Evolutionary conservation across 495 filamentous ascomycete species (phyloP), one percentile per base, ranked within the genome.

Genomic region (Penicillium arizonense): DNA sequence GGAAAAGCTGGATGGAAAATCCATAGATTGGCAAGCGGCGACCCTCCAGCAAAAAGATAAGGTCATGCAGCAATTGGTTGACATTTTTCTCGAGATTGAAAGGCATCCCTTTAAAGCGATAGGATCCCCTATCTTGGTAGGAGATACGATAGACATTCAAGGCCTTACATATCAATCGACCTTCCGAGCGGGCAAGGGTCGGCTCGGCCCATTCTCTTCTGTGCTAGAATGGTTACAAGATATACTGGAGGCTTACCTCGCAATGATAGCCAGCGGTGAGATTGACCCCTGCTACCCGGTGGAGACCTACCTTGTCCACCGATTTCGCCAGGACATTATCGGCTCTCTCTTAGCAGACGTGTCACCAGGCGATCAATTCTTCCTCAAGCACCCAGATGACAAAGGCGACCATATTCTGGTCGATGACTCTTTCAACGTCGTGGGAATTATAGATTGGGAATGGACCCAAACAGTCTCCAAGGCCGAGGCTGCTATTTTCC

Each of bases 341-440:
- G 20, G 38, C 2, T 9, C 36, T 30, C 43, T 61, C 20, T 42
- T 35, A 2, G n/a, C 37, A 20, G 18, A 36, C 8, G 2, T 46
- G 2, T 14, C 26, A 24, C 23, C 13, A 9, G 58, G 40, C 14
- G 57, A 40, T 3, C 54, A 53, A 20, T 75, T 74, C 41, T 77
- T 62, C 43, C 65, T 77, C 9, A 70, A 70, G 53, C 70, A 77
- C 45, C 30, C 44, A 21, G 73, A 73, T 50, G 73, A 77, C 48
- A 73, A 70, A 47, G 71, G 70, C 1, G 69, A 72, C 45, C 74
- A 74, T 50, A 62, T 75, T 39, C 50, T 78, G 6, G 61, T 76
- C 9, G 62, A 77, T 38, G 61, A 70, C 5, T 42, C 61, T 13
- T 72, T 50, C 45, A 62, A 77, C 23, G 70, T 76, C 44, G 62